phyloP scores from a whole-genome alignment of 2,329 filamentous ascomycete species.

The Ophiostoma angusticollis region DNA sequence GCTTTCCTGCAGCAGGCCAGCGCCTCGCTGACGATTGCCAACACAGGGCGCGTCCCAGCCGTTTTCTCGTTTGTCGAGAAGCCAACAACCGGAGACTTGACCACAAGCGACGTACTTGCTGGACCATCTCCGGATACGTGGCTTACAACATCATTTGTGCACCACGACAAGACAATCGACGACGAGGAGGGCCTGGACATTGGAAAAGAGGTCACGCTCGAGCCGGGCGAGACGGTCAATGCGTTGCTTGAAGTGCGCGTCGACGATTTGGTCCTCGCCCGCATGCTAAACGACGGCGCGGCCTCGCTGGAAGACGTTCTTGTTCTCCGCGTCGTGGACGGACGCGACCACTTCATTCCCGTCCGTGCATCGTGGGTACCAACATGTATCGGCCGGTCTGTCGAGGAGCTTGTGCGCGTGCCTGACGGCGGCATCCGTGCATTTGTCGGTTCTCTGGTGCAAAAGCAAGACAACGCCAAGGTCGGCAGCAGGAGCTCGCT shows the following conservation, averaged over 20 bases:
- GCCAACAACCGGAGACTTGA: slow-evolving; percentile 36
- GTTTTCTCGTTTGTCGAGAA: slow-evolving; percentile 69
- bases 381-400: slow-evolving; percentile 68
- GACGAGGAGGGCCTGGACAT: slow-evolving; percentile 28
- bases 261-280: slow-evolving; percentile 48
- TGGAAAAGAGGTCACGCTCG: slow-evolving; percentile 48
- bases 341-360: slow-evolving; percentile 84
- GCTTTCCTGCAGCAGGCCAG: slow-evolving; percentile 53
- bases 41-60: slow-evolving; percentile 74
- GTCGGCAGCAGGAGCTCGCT: slow-evolving; percentile 19
- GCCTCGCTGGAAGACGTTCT: slow-evolving; percentile 69
- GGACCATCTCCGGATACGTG: too few species aligned
- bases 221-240: slow-evolving; percentile 72
- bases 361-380: slow-evolving; percentile 67
- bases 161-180: slow-evolving; percentile 25
- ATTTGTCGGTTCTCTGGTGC: slow-evolving; percentile 25
- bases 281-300: slow-evolving; percentile 56
- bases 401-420: slow-evolving; percentile 79
- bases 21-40: slow-evolving; percentile 70
- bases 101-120: slow-evolving; percentile 19
- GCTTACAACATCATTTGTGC: slow-evolving; percentile 56
- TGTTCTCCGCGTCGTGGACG: slow-evolving; percentile 69
- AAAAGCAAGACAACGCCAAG: slow-evolving; percentile 10
- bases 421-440: slow-evolving; percentile 66
- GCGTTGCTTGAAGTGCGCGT: slow-evolving; percentile 58